Base-by-base conservation (phyloP, 2,329 filamentous ascomycete genomes). In the Fusarium duplospermum region DNA sequence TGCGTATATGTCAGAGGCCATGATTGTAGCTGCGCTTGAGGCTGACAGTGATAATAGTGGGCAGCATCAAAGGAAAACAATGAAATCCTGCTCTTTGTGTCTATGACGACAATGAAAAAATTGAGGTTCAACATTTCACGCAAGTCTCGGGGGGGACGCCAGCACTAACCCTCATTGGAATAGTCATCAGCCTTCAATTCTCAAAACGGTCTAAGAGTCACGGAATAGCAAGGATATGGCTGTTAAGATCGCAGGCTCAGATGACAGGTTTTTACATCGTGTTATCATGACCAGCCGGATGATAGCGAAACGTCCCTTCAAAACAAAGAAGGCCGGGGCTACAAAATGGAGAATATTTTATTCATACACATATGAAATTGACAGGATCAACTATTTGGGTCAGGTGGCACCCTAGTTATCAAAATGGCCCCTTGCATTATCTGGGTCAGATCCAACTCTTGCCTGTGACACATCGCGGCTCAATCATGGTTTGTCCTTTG, bases 1-100 rank as follows among this genome's bases (percentile, higher is more conserved):
- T 38, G 11, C 7, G n/a, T 68, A 65, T 16, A 68, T 42, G 10
- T 20, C 27, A 4, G 66, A 64, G 14, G 42, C 14, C 65, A 67
- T 67, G 29, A 9, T 27, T 35, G 4, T 18, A 7, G 10, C 6
- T 22, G 24, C 24, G 4, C 16, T 27, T 27, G 4, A 11, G 5
- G 27, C 3, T 29, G 10, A 13, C 2, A 2, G 8, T 13, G 16
- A n/a, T 3, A 11, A 7, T 11, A 7, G 18, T 5, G 10, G 10
- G 13, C 31, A 11, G 3, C 8, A 13, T 16, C 5, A 29, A 11
- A 47, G 9, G 7, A 11, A 6, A 3, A 16, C 9, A 29, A 52
- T 29, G 4, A 14, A 14, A 7, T 24, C 4, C 20, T 45, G 9
- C 20, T 45, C 42, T 16, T 14, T 22, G 42, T 47, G 20, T 8